Conservation (phyloP, 2,329 filamentous ascomycete species). For the Diplodia intermedia region DNA sequence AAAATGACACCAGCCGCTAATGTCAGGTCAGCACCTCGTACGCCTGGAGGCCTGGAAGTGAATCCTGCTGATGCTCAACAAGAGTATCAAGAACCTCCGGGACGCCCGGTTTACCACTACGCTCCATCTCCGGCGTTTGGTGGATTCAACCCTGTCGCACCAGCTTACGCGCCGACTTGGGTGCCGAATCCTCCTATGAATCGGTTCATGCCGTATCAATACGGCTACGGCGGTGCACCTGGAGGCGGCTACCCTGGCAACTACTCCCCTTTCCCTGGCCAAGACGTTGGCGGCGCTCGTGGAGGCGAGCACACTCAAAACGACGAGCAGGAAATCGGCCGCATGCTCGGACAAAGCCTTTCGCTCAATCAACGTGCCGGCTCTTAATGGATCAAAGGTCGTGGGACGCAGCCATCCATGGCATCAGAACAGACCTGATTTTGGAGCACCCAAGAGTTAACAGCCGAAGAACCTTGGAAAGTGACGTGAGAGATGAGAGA, state of each 20-base stretch:
- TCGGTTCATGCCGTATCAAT: slow-evolving; percentile 28
- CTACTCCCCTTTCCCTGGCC: slow-evolving; percentile 16
- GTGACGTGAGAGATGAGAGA: slow-evolving; percentile 9
- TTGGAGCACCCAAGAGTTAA: slow-evolving; percentile 3
- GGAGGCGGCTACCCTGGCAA: slow-evolving; percentile 26
- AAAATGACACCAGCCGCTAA: neutral
- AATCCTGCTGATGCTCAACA: slow-evolving; percentile 16
- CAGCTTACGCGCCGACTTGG: slow-evolving; percentile 29
- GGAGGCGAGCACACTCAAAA: slow-evolving; percentile 9
- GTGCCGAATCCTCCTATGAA: slow-evolving; percentile 26
- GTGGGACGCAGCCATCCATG: neutral
- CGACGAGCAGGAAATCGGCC: slow-evolving; percentile 21
- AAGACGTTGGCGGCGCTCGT: slow-evolving; percentile 9
- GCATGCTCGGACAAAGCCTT: slow-evolving; percentile 9
- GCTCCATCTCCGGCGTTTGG: slow-evolving; percentile 23
- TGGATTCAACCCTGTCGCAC: slow-evolving; percentile 30
- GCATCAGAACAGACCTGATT: slow-evolving; percentile 11
- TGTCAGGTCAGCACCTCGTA: slow-evolving; percentile 21
- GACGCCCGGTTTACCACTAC: slow-evolving; percentile 23
- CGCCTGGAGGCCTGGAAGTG: slow-evolving; percentile 22
- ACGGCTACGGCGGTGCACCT: slow-evolving; percentile 13
- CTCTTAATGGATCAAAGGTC: slow-evolving; percentile 8
- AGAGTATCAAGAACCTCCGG: slow-evolving; percentile 14
- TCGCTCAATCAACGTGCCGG: slow-evolving; percentile 25
- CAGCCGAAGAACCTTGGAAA: slow-evolving; percentile 9